A percentile compares a stretch with the other conserved stretches of the same genome.
Conservation (phyloP, 23 red algal genomes). For the Cyanidiococcus yangmingshanensis region DNA sequence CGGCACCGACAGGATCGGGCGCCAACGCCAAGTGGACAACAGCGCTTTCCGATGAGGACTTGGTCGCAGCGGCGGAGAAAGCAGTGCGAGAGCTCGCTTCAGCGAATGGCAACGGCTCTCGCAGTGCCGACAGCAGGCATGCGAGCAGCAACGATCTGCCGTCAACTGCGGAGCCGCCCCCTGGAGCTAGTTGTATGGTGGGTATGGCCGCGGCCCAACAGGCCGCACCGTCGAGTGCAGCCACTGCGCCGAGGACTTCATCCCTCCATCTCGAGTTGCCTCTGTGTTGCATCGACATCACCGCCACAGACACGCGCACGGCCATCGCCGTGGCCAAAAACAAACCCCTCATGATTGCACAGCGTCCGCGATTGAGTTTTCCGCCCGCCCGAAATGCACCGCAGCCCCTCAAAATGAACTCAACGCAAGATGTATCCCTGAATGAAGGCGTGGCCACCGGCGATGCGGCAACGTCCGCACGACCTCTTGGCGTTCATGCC, state of each 20-base stretch:
- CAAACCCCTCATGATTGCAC: not conserved
- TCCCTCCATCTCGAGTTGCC: not conserved
- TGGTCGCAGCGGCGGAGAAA: not conserved
- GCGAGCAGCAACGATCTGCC: constrained; percentile 12
- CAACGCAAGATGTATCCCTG: too few species aligned
- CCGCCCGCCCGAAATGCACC: too few species aligned
- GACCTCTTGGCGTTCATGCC: too few species aligned
- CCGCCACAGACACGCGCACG: not conserved
- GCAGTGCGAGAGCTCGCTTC: not conserved
- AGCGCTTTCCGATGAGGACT: not conserved
- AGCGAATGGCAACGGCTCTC: not conserved
- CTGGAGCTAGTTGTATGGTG: not conserved
- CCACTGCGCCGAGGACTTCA: not conserved
- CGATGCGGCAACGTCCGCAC: too few species aligned
- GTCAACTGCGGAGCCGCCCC: not conserved
- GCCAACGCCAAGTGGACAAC: not conserved
- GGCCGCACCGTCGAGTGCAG: not conserved
- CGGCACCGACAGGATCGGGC: not conserved
- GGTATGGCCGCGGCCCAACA: not conserved
- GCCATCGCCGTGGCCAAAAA: not conserved
- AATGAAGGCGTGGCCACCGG: too few species aligned
- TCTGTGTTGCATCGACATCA: constrained; percentile 1
- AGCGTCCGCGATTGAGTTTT: not conserved
- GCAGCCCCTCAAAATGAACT: too few species aligned
- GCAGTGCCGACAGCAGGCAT: not conserved